Evolutionary conservation across 495 filamentous ascomycete species (phyloP).

Genomic region (Aspergillus nidulans): DNA sequence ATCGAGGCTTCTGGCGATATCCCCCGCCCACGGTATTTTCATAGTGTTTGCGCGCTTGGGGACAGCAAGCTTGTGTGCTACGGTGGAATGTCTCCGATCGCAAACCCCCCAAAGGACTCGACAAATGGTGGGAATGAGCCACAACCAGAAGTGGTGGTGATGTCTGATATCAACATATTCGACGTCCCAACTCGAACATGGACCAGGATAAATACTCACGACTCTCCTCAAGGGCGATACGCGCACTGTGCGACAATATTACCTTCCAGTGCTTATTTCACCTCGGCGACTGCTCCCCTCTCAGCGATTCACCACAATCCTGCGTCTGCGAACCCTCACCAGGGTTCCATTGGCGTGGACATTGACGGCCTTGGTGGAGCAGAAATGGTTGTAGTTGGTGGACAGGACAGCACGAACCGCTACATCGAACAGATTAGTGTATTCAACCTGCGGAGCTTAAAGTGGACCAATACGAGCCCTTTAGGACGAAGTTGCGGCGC

Average conservation of each 20-base stretch:
- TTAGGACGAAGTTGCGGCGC: conserved; percentile 90
- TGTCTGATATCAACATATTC: conserved; percentile 97
- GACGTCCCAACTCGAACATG: conserved; percentile 82
- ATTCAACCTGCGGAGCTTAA: conserved; percentile 92
- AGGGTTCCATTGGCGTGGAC: conserved; percentile 77
- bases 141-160: conserved; percentile 88
- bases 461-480: conserved; percentile 84
- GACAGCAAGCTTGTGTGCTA: conserved; percentile 97
- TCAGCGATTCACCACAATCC: conserved; percentile 88
- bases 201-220: conserved; percentile 74
- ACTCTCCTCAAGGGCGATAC: conserved; percentile 90
- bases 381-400: conserved; percentile 95
- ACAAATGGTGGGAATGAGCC: conserved; percentile 52
- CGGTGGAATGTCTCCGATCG: conserved; percentile 90
- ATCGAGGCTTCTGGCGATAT: conserved; percentile 79
- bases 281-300: conserved; percentile 73
- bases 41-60: conserved; percentile 87
- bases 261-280: conserved; percentile 79
- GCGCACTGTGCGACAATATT: conserved; percentile 94
- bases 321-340: conserved; percentile 70
- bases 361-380: conserved; percentile 89
- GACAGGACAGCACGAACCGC: conserved; percentile 94
- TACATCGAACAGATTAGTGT: conserved; percentile 98
- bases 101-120: conserved; percentile 40
- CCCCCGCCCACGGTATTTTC: conserved; percentile 90